Conservation (phyloP, 148 eudicot genomes). For the Arbutus unedo region DNA sequence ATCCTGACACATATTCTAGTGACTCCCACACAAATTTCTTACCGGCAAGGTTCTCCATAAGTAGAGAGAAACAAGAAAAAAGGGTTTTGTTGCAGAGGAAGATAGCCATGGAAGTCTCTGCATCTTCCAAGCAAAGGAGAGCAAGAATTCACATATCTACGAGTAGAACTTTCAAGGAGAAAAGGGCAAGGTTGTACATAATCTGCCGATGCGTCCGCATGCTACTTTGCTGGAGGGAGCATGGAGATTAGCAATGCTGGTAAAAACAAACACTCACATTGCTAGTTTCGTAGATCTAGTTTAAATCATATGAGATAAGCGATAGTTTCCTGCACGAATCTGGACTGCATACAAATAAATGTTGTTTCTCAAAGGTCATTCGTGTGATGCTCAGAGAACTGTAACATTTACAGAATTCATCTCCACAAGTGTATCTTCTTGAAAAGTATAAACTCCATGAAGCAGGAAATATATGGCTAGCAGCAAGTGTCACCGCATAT, state of each 20-base stretch:
- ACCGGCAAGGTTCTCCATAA: slow-evolving; percentile 7
- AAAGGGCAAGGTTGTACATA: slow-evolving; percentile 5
- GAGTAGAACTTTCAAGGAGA: neutral
- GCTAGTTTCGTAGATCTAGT: neutral
- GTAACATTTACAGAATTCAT: neutral
- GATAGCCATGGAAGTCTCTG: slow-evolving; percentile 6
- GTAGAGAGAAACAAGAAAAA: neutral
- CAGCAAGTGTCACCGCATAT: neutral
- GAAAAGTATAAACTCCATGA: neutral
- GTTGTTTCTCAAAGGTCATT: neutral
- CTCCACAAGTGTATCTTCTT: neutral
- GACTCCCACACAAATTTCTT: neutral
- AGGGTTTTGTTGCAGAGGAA: neutral
- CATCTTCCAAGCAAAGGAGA: slow-evolving; percentile 2
- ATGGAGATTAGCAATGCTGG: slow-evolving; percentile 4
- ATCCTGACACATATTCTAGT: neutral
- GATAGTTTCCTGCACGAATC: neutral
- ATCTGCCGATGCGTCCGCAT: neutral
- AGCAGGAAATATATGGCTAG: neutral
- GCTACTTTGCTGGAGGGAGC: slow-evolving; percentile 14
- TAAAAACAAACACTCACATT: neutral
- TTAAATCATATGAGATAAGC: neutral
- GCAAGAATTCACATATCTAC: neutral
- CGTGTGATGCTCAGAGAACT: neutral
- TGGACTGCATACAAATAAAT: neutral